Evolutionary conservation across 441 rosid species (phyloP).

Genomic region (Erysimum pusillum): DNA sequence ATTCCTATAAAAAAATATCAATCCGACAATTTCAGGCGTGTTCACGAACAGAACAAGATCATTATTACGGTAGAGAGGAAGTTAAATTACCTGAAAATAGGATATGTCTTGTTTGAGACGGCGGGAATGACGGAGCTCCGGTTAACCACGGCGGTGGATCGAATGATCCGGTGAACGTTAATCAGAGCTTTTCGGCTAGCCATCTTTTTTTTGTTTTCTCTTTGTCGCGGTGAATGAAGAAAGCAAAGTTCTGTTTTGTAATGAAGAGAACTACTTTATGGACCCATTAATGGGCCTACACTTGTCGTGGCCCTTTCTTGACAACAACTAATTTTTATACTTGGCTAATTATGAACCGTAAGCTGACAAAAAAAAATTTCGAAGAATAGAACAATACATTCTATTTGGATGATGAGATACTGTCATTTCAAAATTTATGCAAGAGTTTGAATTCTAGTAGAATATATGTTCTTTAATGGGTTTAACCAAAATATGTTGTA

Average conservation of each 20-base stretch:
- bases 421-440: too few relatives aligned
- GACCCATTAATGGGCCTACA: slow-evolving; percentile 27
- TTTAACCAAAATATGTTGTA: too few relatives aligned
- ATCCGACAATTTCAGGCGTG: neutral
- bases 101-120: neutral
- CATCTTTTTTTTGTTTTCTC: slow-evolving; percentile 44
- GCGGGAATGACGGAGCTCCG: slow-evolving; percentile 40
- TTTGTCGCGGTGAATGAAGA: neutral
- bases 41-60: neutral
- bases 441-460: too few relatives aligned
- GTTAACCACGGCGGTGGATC: slow-evolving; percentile 18
- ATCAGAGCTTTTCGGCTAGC: slow-evolving; percentile 61
- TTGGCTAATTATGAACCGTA: too few relatives aligned
- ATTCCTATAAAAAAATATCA: slow-evolving; percentile 46
- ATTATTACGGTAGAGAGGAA: neutral
- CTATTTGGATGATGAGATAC: too few relatives aligned
- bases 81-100: slow-evolving; percentile 11
- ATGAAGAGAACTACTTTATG: too few relatives aligned
- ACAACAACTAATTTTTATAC: neutral
- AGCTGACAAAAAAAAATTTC: too few relatives aligned
- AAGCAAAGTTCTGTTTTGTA: neutral
- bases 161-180: slow-evolving; percentile 55
- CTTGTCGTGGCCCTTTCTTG: slow-evolving; percentile 32
- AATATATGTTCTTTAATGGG: too few relatives aligned
- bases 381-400: too few relatives aligned